Conservation (phyloP, 2,329 filamentous ascomycete genomes). For the Sporothrix inflata region DNA sequence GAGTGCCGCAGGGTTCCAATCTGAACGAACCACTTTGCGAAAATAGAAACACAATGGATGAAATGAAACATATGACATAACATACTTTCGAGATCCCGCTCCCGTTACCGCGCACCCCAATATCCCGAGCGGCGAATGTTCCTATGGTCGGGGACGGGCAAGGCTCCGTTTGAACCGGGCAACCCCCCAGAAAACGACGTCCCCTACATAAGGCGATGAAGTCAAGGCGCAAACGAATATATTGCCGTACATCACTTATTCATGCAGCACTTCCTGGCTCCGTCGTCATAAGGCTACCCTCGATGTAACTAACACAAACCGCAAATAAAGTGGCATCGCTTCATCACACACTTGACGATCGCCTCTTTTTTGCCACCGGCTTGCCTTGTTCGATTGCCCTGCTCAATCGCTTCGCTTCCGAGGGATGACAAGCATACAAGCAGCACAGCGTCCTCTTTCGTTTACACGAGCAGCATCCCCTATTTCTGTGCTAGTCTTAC, state of each 20-base stretch:
- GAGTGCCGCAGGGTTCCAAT: not conserved
- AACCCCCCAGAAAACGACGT: not conserved
- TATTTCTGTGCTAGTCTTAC: not conserved
- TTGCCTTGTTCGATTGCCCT: not conserved
- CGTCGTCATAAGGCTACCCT: conserved; percentile 8
- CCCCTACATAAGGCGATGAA: not conserved
- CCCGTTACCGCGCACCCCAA: not conserved
- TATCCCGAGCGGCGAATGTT: not conserved
- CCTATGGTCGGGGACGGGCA: conserved; percentile 3
- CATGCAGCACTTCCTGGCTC: not conserved
- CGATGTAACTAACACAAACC: not conserved
- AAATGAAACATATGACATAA: conserved; percentile 16
- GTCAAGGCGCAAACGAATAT: not conserved
- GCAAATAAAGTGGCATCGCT: not conserved
- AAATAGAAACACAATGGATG: not conserved
- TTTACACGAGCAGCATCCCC: not conserved
- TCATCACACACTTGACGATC: not conserved
- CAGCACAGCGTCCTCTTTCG: not conserved
- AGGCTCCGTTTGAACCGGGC: not conserved
- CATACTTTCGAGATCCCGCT: not conserved
- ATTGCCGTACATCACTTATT: not conserved
- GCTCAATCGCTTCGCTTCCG: conserved; percentile 9
- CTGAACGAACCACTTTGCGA: not conserved
- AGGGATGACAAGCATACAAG: not conserved
- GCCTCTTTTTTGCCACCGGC: not conserved